A percentile compares a stretch with the other conserved stretches of the same genome.
These are phyloP conservation scores for Cyathus striatus DNA, from an alignment of 768 basidiomycete genomes.

Conservation along the genomic window DNA sequence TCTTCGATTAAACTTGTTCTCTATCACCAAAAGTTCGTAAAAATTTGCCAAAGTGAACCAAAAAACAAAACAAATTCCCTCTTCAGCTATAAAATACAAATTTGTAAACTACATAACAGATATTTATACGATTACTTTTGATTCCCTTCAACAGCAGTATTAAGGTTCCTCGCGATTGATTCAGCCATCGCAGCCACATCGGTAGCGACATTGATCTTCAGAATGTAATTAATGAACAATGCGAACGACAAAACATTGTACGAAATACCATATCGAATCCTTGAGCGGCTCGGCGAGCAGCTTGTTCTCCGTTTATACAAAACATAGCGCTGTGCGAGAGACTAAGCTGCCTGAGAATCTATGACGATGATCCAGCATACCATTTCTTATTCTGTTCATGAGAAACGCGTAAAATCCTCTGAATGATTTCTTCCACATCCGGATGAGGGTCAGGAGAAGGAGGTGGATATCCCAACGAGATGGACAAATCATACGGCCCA, in stretches of 20 bases:
- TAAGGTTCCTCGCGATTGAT: not conserved
- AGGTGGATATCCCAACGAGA: conserved; percentile 1
- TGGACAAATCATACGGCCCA: conserved; percentile 3
- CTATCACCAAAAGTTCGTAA: not conserved
- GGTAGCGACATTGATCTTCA: not conserved
- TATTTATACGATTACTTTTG: not conserved
- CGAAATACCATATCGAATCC: conserved; percentile 19
- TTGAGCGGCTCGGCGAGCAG: conserved; percentile 14
- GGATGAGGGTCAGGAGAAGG: conserved; percentile 2
- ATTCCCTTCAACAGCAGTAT: not conserved
- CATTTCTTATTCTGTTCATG: conserved; percentile 1
- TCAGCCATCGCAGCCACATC: not conserved
- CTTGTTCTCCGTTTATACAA: conserved; percentile 15
- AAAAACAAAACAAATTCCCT: not conserved
- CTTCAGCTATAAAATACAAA: not conserved
- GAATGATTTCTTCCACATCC: not conserved
- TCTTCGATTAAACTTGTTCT: conserved; percentile 10
- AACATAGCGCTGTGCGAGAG: conserved; percentile 13
- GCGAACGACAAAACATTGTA: not conserved
- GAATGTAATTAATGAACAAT: not conserved
- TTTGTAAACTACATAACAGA: not conserved
- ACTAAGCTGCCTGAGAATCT: not conserved
- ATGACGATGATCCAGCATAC: not conserved
- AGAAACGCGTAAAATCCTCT: not conserved
- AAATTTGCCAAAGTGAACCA: not conserved